Conservation (phyloP, 148 eudicot species). For the Vaccinium corymbosum region DNA sequence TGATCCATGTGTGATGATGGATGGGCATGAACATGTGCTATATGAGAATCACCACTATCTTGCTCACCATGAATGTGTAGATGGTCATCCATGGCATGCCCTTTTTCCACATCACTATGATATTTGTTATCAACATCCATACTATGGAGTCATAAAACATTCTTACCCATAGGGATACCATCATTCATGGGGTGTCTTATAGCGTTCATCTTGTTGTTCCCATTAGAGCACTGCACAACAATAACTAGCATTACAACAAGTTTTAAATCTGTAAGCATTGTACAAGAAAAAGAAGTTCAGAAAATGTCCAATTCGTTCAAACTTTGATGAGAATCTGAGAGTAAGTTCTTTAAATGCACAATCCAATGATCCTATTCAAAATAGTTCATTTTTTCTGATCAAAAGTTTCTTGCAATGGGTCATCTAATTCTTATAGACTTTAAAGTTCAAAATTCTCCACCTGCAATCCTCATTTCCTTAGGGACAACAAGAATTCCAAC, state of each 20-base stretch:
- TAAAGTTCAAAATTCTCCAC: neutral
- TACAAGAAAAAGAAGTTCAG: neutral
- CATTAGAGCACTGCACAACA: neutral
- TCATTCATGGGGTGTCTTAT: neutral
- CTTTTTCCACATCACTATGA: neutral
- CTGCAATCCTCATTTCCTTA: neutral
- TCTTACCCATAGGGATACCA: neutral
- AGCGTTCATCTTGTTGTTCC: neutral
- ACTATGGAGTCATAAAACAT: slow-evolving; percentile 17
- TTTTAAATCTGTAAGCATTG: neutral
- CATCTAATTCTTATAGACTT: neutral
- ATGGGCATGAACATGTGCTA: slow-evolving; percentile 7
- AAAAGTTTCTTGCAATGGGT: neutral
- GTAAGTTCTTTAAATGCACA: too few species aligned
- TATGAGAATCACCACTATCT: too few species aligned
- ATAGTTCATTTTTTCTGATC: neutral
- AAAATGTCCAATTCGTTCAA: neutral
- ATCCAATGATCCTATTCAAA: too few species aligned
- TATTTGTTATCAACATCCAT: slow-evolving; percentile 3
- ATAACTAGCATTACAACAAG: too few species aligned
- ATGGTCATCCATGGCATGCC: slow-evolving; percentile 1
- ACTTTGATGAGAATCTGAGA: too few species aligned
- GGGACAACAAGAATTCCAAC: neutral
- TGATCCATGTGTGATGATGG: slow-evolving; percentile 22
- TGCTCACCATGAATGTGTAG: neutral